A percentile compares a stretch with the other conserved stretches of the same genome.
These are phyloP conservation scores for Phoenix dactylifera DNA, from an alignment of 176 grass and related monocot genomes.

Conservation along the genomic window DNA sequence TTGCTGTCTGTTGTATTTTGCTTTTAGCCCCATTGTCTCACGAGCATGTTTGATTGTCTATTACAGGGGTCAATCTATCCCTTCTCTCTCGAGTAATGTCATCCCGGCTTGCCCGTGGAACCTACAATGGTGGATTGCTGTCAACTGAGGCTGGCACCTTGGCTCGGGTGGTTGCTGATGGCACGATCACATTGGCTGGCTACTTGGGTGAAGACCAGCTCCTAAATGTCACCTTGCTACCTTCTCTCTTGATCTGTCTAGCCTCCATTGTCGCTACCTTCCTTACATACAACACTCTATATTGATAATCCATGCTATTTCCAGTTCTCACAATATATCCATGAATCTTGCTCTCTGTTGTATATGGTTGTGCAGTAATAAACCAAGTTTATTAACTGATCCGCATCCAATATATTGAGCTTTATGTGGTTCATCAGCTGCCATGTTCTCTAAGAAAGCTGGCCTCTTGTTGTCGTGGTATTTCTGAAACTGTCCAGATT, in stretches of 20 bases:
- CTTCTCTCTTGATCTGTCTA: slow-evolving; percentile 68
- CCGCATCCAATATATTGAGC: too few species aligned
- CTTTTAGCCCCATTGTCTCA: too few species aligned
- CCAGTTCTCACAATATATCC: too few species aligned
- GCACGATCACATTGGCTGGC: slow-evolving; percentile 76
- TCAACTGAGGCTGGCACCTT: slow-evolving; percentile 85
- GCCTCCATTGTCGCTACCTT: slow-evolving; percentile 55
- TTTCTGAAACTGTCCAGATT: too few species aligned
- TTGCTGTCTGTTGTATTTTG: too few species aligned
- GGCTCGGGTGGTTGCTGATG: slow-evolving; percentile 77
- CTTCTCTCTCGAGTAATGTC: slow-evolving; percentile 93
- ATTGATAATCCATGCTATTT: slow-evolving; percentile 18
- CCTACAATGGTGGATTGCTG: slow-evolving; percentile 82
- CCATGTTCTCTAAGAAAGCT: too few species aligned
- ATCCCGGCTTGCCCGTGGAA: slow-evolving; percentile 67
- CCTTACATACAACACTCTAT: slow-evolving; percentile 73
- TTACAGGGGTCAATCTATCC: slow-evolving; percentile 77
- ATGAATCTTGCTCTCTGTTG: too few species aligned
- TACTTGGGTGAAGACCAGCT: slow-evolving; percentile 57
- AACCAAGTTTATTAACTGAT: too few species aligned
- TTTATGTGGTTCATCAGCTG: too few species aligned
- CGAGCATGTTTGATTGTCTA: slow-evolving; percentile 4
- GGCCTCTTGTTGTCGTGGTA: too few species aligned
- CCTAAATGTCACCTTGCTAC: slow-evolving; percentile 73
- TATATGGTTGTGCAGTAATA: too few species aligned